These are phyloP conservation scores for Leishmania tropica DNA, from an alignment of 208 protist species.

Conservation along the genomic window DNA sequence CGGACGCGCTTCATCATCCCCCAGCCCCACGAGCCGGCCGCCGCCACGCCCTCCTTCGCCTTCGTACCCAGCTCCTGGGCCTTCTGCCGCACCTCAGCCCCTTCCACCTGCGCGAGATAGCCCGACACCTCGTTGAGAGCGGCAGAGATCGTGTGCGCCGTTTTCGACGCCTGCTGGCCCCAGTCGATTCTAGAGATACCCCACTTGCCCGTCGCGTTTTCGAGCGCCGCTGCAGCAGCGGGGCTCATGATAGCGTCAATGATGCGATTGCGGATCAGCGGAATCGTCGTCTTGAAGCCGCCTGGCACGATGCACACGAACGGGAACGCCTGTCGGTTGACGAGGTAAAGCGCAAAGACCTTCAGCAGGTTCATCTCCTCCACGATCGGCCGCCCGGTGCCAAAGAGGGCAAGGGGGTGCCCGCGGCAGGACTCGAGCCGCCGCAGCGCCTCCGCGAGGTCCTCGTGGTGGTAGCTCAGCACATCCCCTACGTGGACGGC, in stretches of 20 bases:
- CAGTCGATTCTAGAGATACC: neutral
- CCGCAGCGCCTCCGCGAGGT: constrained; percentile 46
- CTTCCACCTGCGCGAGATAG: constrained; percentile 28
- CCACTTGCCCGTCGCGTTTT: neutral
- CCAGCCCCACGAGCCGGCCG: constrained; percentile 72
- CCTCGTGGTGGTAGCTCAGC: constrained; percentile 42
- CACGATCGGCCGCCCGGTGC: constrained; percentile 41
- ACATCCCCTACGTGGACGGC: constrained; percentile 72
- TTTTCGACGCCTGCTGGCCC: constrained; percentile 20
- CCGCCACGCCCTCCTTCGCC: constrained; percentile 50
- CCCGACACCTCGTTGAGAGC: constrained; percentile 36
- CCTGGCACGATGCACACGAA: constrained; percentile 75
- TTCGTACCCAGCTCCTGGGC: constrained; percentile 56
- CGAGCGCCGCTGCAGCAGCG: constrained; percentile 16
- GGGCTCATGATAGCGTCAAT: constrained; percentile 39
- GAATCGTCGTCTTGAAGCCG: constrained; percentile 77
- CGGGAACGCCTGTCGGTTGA: constrained; percentile 62
- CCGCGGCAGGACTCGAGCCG: constrained; percentile 49
- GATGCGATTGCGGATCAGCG: constrained; percentile 54
- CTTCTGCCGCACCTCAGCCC: constrained; percentile 41
- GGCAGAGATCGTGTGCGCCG: constrained; percentile 20
- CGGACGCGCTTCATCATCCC: constrained; percentile 55
- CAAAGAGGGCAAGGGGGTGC: constrained; percentile 55
- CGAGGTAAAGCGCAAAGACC: constrained; percentile 80
- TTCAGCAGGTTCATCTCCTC: constrained; percentile 91